Evolutionary conservation across 495 filamentous ascomycete species (phyloP).

Genomic region (Neurospora discreta): DNA sequence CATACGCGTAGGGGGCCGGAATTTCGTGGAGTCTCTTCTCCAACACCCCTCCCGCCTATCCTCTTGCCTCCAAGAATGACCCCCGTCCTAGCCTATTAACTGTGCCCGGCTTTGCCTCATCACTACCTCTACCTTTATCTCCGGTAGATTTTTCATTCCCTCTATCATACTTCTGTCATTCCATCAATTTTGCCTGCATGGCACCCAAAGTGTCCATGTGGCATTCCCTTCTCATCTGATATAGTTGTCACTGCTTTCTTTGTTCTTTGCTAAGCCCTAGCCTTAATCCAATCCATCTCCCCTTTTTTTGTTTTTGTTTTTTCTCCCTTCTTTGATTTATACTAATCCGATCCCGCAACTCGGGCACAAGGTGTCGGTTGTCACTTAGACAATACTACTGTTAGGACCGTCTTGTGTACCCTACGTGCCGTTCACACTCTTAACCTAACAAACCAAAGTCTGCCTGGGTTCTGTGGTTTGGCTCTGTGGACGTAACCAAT

Average conservation of each 20-base stretch:
- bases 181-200: neutral
- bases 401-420: neutral
- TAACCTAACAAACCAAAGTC: neutral
- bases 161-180: neutral
- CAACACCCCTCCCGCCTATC: neutral
- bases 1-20: neutral
- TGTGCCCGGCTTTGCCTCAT: neutral
- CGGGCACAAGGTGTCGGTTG: neutral
- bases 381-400: neutral
- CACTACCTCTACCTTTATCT: neutral
- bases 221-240: neutral
- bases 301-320: too few species aligned
- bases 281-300: neutral
- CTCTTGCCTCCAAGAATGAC: neutral
- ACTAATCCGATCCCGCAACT: neutral
- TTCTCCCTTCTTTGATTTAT: neutral
- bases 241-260: neutral
- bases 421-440: neutral
- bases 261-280: neutral
- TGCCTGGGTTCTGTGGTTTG: neutral
- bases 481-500: neutral
- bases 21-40: neutral
- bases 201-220: neutral
- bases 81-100: neutral
- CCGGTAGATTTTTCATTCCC: neutral